phyloP scores from a whole-genome alignment of 768 basidiomycete genomes.

The Russula compacta region DNA sequence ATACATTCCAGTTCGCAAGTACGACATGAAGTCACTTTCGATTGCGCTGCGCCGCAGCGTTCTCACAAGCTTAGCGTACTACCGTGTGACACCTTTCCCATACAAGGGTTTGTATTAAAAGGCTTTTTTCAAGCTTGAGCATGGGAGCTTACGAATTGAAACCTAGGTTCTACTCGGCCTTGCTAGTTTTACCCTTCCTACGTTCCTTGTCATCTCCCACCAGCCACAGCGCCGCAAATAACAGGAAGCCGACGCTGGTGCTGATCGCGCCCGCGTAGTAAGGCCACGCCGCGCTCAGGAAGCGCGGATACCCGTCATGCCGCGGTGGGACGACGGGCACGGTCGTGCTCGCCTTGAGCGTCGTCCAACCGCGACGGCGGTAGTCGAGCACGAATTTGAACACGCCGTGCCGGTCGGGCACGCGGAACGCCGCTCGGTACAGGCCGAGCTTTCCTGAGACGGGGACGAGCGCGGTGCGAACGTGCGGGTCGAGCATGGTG shows the following conservation, averaged over 20 bases:
- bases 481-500: conserved; percentile 97
- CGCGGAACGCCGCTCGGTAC: conserved; percentile 79
- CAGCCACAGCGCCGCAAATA: conserved; percentile 85
- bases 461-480: conserved; percentile 68
- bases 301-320: conserved; percentile 93
- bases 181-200: conserved; percentile 36
- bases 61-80: no score
- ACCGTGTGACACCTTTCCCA: not conserved
- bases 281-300: conserved; percentile 92
- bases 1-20: no score
- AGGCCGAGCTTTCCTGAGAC: conserved; percentile 48
- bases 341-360: conserved; percentile 60
- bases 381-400: conserved; percentile 95
- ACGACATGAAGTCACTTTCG: no score
- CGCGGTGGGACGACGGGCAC: conserved; percentile 87
- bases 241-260: conserved; percentile 74
- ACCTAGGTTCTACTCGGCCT: conserved; percentile 23
- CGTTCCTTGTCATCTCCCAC: conserved; percentile 68
- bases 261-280: conserved; percentile 90
- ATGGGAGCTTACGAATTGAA: not conserved
- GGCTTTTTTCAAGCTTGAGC: no score
- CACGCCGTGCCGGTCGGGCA: conserved; percentile 93
- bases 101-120: not conserved
- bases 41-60: no score
- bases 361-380: conserved; percentile 71